Conservation (phyloP, 148 eudicot genomes). For the Linanthus parryae region DNA sequence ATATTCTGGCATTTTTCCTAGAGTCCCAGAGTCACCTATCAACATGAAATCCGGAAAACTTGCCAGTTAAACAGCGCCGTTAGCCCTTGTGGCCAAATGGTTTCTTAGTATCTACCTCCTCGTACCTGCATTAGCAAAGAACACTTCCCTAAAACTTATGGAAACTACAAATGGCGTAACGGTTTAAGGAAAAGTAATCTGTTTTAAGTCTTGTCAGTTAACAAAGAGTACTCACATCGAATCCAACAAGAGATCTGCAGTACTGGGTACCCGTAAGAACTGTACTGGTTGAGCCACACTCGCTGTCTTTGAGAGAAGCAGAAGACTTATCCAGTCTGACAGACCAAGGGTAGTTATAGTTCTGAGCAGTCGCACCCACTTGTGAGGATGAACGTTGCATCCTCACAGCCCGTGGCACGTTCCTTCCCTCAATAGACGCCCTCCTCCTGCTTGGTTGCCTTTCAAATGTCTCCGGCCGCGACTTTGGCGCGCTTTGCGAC, state of each 20-base stretch:
- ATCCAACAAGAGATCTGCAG: constrained; percentile 76
- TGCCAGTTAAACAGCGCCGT: too few relatives aligned
- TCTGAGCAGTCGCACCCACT: constrained; percentile 60
- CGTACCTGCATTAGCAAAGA: constrained; percentile 20
- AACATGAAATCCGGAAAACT: too few relatives aligned
- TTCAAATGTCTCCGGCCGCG: constrained; percentile 63
- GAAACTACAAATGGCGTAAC: background rate
- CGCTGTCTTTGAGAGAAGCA: constrained; percentile 71
- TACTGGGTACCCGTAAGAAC: constrained; percentile 52
- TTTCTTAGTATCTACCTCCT: constrained; percentile 28
- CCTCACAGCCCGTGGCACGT: constrained; percentile 65
- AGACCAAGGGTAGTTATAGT: constrained; percentile 63
- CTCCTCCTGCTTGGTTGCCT: constrained; percentile 58
- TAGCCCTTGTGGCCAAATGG: too few relatives aligned
- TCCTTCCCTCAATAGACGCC: constrained; percentile 74
- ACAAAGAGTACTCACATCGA: constrained; percentile 44
- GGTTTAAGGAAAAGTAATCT: background rate
- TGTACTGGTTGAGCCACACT: constrained; percentile 82
- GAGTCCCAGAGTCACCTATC: too few relatives aligned
- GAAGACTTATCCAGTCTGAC: constrained; percentile 66
- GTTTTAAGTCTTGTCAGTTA: background rate
- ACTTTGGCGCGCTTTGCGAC: constrained; percentile 94
- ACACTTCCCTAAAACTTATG: background rate
- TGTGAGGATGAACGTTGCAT: constrained; percentile 93
- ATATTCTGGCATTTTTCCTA: too few relatives aligned